Evolutionary conservation across 495 filamentous ascomycete species (phyloP).

Genomic region (Xylaria sp.): DNA sequence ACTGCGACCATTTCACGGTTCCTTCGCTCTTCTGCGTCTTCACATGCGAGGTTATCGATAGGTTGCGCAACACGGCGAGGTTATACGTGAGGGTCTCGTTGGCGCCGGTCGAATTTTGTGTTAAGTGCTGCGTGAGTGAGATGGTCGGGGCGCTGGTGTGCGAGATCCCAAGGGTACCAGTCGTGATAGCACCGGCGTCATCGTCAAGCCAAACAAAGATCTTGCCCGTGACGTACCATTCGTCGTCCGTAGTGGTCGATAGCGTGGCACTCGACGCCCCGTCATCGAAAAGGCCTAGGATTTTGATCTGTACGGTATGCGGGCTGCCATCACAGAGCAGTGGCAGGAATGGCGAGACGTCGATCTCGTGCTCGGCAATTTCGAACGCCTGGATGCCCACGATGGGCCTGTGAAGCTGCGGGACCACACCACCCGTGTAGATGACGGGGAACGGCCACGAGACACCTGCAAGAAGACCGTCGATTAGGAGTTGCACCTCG

Average conservation of each 20-base stretch:
- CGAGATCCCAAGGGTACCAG: constrained; percentile 45
- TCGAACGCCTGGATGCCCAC: constrained; percentile 88
- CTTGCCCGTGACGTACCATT: constrained; percentile 87
- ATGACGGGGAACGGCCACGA: constrained; percentile 88
- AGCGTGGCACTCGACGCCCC: constrained; percentile 53
- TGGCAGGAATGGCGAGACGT: constrained; percentile 81
- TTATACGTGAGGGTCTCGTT: constrained; percentile 70
- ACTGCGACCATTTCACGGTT: constrained; percentile 66
- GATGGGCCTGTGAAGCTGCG: constrained; percentile 83
- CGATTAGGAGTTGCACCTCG: constrained; percentile 83
- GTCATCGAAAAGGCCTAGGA: constrained; percentile 69
- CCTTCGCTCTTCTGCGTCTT: constrained; percentile 56
- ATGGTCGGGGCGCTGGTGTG: constrained; percentile 42
- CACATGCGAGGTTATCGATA: constrained; percentile 63
- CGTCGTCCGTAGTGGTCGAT: constrained; percentile 65
- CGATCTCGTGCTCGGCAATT: constrained; percentile 82
- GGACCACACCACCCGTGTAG: constrained; percentile 87
- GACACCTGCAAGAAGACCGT: constrained; percentile 80
- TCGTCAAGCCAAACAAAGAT: constrained; percentile 79
- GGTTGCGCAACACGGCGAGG: constrained; percentile 62
- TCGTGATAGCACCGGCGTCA: constrained; percentile 60
- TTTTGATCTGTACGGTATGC: constrained; percentile 76
- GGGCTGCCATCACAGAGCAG: constrained; percentile 69
- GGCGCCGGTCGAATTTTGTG: constrained; percentile 55
- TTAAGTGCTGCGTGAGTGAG: constrained; percentile 49